Evolutionary conservation across 192 early-diverging fungal species (phyloP), one percentile per base, ranked within the genome.

Genomic region (Linnemannia elongata): DNA sequence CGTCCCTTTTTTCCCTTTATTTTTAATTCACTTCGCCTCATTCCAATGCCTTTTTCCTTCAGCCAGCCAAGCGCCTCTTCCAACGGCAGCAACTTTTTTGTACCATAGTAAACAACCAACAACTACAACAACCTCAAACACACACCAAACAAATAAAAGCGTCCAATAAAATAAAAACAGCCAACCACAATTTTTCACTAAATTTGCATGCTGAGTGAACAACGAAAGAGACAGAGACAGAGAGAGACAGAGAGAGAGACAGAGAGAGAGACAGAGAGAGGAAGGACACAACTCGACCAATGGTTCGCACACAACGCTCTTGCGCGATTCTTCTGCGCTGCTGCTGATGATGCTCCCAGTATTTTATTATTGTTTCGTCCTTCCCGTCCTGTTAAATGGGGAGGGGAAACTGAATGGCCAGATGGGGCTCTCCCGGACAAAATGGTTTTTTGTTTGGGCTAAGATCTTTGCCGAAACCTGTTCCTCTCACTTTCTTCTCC

Each of bases 391-490:
- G 44, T 45, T 12, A 45, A 45, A 45, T 45, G 44, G 44, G 44
- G 38, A 38, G 2, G 13, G 44, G 10, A 15, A 45, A 45, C 15
- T 3, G 44, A 1, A 52, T 52, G 49, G 5, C 49, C 49, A 52
- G 49, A 52, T 52, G 49, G 49, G 49, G 49, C 49, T 52, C 49
- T 52, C 49, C 49, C 49, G 55, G 12, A 1, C 54, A 55, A 63
- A 63, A 57, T n/a, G 12, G n/a, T n/a, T n/a, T 1, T 45, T 45
- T 45, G 3, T 15, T 45, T 45, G 44, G 44, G 12, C 27, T 74
- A 68, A 72, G 69, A 72, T 60, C 77, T 3, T 66, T 69, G 69
- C 52, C 76, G 54, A 45, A 45, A 13, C 60, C n/a, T 24, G 18
- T 24, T 72, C 18, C 70, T 27, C 10, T 39, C 36, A n/a, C 38